Base-by-base conservation (phyloP, 345 rosid species). In the Hirschfeldia incana region DNA sequence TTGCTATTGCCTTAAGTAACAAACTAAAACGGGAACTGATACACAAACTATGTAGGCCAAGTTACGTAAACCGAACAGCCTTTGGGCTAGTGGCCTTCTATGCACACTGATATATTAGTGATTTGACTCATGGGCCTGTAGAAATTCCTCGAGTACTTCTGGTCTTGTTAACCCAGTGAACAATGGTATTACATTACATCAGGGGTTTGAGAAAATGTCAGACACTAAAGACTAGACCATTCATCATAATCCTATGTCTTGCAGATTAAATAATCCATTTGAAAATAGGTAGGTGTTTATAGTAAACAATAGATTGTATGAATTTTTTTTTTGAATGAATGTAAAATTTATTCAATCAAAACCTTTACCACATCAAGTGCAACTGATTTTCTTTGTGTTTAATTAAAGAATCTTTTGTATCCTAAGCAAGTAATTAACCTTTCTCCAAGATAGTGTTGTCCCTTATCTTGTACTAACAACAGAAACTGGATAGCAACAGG, bases 11-110 rank as follows among this genome's bases (percentile, higher is more conserved):
- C 60, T 70, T 55, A 0, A 11, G 44, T 7, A 44, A 30, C 73
- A 72, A 60, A 30, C 73, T 65, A 39, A 63, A 15, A 13, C 8
- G 2, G 55, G 36, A 77, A 8, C 34, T 64, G 60, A 76, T 26
- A 26, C 15, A 1, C 28, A 5, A 44, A 13, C 63, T 26, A 27
- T 61, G 65, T n/a, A 62, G 49, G 33, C 7, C 21, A 32, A 34
- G 11, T 42, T 46, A 13, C 55, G 16, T 16, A 53, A 55, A 37
- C 58, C 13, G 32, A 30, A 12, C 46, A 16, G 21, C 72, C 6
- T 55, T 17, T 32, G 46, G 67, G 58, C 34, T 42, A 6, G 8
- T 51, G 29, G 44, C 62, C 73, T 34, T 42, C 21, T 51, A 2
- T 68, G 3, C 2, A 29, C 65, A 62, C 12, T 46, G 37, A 29